Base-by-base conservation (phyloP, 371 early-diverging fungal species). In the Gilbertella persicaria region DNA sequence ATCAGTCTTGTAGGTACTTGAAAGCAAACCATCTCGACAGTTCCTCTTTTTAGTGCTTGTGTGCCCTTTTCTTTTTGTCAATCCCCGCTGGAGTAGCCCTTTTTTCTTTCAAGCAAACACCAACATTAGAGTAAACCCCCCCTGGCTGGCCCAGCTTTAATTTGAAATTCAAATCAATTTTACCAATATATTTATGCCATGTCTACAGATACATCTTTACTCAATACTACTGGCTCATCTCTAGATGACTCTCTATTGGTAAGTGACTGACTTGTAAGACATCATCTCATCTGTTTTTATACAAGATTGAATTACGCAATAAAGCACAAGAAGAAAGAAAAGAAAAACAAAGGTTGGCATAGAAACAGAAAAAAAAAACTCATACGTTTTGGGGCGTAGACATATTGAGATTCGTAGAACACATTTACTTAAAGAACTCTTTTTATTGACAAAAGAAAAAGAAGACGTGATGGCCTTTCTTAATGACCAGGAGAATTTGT, bases 351-450 rank as follows among this genome's bases (percentile, higher is more conserved):
- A 67, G 54, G 72, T 60, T 65, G 49, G 46, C 42, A 50, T 23
- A 14, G 42, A 36, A 16, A 8, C 17, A 24, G 17, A 20, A 26
- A 48, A 21, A 26, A 14, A 16, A 14, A 45, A 29, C 19, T 28
- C 5, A 45, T 29, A 14, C 10, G 6, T 1, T 14, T 35, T n/a
- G 24, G 24, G 17, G 10, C 16, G 4, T 57, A 71, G 71, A 33
- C 21, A 45, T 10, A 54, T 67, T 41, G 54, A 51, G 28, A 44
- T 25, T 10, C 65, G 62, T 28, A 45, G 62, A 40, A 51, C 51
- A 16, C n/a, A 28, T 9, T 48, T 65, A 30, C 49, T 71, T n/a
- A 62, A 62, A 28, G 71, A 71, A 46, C 40, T 67, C 6, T 71
- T 65, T 50, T 39, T 58, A 10, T 30, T 71, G 30, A 67, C 65